Conservation (phyloP, 768 basidiomycete species). For the Kwoniella mangroviensis region DNA sequence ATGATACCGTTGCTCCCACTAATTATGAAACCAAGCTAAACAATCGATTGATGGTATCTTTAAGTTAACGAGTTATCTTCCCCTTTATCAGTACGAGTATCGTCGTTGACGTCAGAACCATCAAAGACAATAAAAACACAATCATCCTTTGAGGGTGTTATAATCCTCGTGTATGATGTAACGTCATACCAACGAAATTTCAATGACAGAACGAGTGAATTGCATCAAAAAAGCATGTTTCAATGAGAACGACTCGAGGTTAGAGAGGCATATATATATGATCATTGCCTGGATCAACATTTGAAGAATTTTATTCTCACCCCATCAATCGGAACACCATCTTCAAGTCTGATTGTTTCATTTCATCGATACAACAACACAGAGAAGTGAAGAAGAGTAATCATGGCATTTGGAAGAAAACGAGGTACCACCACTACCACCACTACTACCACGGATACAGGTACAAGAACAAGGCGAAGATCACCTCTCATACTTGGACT, state of each 20-base stretch:
- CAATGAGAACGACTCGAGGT: not conserved
- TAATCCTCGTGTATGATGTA: not conserved
- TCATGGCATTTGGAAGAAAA: constrained; percentile 1
- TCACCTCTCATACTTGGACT: constrained; percentile 34
- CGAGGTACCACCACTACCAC: not conserved
- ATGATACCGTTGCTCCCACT: no score
- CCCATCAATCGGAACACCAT: not conserved
- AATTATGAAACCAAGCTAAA: no score
- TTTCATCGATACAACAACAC: not conserved
- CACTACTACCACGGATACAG: constrained; percentile 11
- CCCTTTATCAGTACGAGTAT: no score
- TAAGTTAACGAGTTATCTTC: no score
- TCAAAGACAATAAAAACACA: not conserved
- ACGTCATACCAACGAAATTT: not conserved
- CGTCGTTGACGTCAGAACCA: constrained; percentile 14
- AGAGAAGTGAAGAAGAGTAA: not conserved
- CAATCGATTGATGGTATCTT: no score
- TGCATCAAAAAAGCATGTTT: constrained; percentile 7
- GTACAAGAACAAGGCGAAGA: constrained; percentile 15
- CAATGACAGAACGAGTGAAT: not conserved
- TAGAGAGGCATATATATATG: not conserved
- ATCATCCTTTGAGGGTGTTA: constrained; percentile 14
- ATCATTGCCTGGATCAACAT: not conserved
- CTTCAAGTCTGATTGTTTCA: not conserved
- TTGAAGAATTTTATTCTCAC: not conserved